A percentile compares a stretch with the other conserved stretches of the same genome.
Conservation (phyloP, 176 grass and related monocot genomes). For the Triticum timopheevii region DNA sequence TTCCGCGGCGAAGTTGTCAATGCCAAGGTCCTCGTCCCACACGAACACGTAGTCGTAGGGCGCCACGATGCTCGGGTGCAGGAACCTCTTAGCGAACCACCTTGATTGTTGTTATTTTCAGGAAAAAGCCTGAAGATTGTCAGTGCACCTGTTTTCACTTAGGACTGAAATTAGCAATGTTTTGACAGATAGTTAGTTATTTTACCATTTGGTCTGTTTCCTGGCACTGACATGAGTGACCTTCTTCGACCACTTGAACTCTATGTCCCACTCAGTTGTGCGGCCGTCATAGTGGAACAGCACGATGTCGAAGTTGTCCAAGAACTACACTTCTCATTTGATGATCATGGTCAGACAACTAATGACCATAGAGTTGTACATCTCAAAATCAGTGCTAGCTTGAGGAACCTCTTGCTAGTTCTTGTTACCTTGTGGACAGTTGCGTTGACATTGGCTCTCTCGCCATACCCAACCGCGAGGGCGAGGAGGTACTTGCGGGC, state of each 20-base stretch:
- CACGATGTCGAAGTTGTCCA: slow-evolving; percentile 9
- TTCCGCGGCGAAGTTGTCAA: background rate
- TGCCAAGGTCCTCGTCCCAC: slow-evolving; percentile 51
- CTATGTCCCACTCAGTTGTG: slow-evolving; percentile 27
- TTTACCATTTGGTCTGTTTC: slow-evolving; percentile 37
- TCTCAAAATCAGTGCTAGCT: background rate
- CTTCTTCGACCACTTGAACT: slow-evolving; percentile 42
- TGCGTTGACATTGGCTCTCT: slow-evolving; percentile 18
- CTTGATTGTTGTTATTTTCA: background rate
- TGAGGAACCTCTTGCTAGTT: too few relatives aligned
- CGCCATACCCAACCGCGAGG: background rate
- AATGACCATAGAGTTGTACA: background rate
- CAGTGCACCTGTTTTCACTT: background rate
- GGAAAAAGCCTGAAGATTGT: background rate
- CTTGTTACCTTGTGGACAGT: slow-evolving; percentile 28
- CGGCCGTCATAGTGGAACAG: slow-evolving; percentile 38
- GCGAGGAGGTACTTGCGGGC: slow-evolving; percentile 29
- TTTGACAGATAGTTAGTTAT: too few relatives aligned
- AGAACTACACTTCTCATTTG: slow-evolving; percentile 8
- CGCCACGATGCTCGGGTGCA: slow-evolving; percentile 47
- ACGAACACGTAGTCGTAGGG: slow-evolving; percentile 50
- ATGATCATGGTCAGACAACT: too few relatives aligned
- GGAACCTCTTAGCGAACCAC: slow-evolving; percentile 60
- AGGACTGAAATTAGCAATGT: background rate
- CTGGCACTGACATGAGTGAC: slow-evolving; percentile 40